phyloP scores from a whole-genome alignment of 768 basidiomycete species.

The Clathrus columnatus region DNA sequence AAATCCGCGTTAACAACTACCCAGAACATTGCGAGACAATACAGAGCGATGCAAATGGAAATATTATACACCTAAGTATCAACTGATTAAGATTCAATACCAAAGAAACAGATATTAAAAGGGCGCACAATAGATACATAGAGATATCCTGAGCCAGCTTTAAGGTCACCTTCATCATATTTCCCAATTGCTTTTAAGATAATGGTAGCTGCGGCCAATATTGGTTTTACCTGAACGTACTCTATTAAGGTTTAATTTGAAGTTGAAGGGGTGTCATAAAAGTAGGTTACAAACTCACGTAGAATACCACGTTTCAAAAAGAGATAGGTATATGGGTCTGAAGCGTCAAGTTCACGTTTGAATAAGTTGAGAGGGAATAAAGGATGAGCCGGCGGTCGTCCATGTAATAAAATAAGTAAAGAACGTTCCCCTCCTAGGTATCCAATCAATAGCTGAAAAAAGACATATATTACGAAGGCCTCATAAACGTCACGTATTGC shows the following conservation, averaged over 20 bases:
- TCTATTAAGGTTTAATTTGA: constrained; percentile 43
- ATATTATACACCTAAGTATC: constrained; percentile 67
- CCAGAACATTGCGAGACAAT: constrained; percentile 97
- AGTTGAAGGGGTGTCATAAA: constrained; percentile 4
- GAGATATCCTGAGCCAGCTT: constrained; percentile 79
- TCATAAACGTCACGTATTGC: constrained; percentile 93
- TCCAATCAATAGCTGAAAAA: constrained; percentile 72
- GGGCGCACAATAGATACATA: constrained; percentile 70
- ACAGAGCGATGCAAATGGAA: constrained; percentile 71
- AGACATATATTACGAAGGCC: constrained; percentile 91
- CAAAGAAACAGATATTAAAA: constrained; percentile 25
- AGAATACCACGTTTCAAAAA: constrained; percentile 92
- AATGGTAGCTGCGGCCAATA: constrained; percentile 75
- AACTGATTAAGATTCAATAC: constrained; percentile 20
- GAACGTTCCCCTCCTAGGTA: constrained; percentile 92
- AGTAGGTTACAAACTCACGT: constrained; percentile 42
- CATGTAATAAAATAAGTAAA: constrained; percentile 84
- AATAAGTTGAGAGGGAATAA: constrained; percentile 83
- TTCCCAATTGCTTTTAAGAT: constrained; percentile 80
- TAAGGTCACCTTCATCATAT: constrained; percentile 85
- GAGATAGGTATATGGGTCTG: constrained; percentile 90
- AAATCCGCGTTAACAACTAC: constrained; percentile 83
- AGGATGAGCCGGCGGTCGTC: constrained; percentile 79
- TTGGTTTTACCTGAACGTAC: constrained; percentile 94
- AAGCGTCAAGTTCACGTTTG: constrained; percentile 79